Percentiles rank a stretch among this genome's conserved stretches.
Conservation (phyloP, 2,329 filamentous ascomycete species). For the Exophiala phaeomuriformis region DNA sequence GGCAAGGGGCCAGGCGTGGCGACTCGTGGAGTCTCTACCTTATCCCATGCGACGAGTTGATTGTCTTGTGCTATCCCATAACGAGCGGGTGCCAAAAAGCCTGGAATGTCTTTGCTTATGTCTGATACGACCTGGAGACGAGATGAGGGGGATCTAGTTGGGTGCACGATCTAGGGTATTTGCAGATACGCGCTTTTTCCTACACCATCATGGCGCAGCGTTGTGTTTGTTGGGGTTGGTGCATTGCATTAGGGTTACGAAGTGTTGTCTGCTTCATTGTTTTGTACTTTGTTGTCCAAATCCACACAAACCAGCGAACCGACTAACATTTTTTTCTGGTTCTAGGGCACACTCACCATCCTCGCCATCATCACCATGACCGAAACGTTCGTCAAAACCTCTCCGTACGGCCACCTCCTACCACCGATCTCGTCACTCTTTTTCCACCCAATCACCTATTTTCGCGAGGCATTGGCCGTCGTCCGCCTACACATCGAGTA, state of each 20-base stretch:
- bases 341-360: constrained; percentile 41
- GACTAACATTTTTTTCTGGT: neutral
- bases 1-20: no score
- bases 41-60: no score
- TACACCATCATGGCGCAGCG: no score
- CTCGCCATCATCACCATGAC: constrained; percentile 29
- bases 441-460: constrained; percentile 60
- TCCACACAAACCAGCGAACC: neutral
- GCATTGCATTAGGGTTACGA: neutral
- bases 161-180: no score
- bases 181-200: no score
- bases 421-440: constrained; percentile 63
- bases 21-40: no score
- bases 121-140: no score
- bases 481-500: constrained; percentile 69
- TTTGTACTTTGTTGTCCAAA: neutral
- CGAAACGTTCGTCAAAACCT: constrained; percentile 41
- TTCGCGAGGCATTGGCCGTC: constrained; percentile 61
- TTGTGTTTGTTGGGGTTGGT: no score
- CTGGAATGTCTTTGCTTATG: no score
- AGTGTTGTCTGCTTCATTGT: neutral
- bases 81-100: no score
- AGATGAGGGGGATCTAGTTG: no score
- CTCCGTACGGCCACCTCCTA: constrained; percentile 71
- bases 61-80: no score